phyloP scores from a whole-genome alignment of 768 basidiomycete genomes.

The Russula abietina region DNA sequence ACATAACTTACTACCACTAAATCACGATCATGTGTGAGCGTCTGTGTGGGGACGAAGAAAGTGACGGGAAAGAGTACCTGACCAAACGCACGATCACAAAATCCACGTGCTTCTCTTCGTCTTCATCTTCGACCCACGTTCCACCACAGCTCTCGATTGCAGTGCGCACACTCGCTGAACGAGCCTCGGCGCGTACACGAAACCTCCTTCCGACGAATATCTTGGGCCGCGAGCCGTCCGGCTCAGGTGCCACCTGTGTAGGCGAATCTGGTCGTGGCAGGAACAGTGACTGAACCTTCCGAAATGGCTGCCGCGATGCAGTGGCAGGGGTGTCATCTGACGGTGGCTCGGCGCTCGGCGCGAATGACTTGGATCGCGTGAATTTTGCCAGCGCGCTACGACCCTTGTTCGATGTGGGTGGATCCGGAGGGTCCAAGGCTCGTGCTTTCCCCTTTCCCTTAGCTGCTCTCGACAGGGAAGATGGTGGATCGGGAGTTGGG shows the following conservation, averaged over 20 bases:
- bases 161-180: slow-evolving; percentile 45
- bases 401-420: slow-evolving; percentile 5
- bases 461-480: neutral
- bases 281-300: slow-evolving; percentile 33
- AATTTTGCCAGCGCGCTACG: slow-evolving; percentile 51
- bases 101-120: slow-evolving; percentile 46
- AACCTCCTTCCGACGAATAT: slow-evolving; percentile 56
- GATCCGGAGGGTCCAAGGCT: slow-evolving; percentile 2
- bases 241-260: slow-evolving; percentile 22
- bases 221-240: slow-evolving; percentile 15
- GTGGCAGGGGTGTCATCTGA: slow-evolving; percentile 19
- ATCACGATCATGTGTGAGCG: neutral
- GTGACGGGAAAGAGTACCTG: slow-evolving; percentile 43
- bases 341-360: slow-evolving; percentile 31
- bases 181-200: slow-evolving; percentile 62
- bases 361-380: slow-evolving; percentile 61
- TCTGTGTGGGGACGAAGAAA: neutral
- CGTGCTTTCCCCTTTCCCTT: slow-evolving; percentile 11
- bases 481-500: slow-evolving; percentile 10
- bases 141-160: slow-evolving; percentile 63
- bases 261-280: slow-evolving; percentile 10
- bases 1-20: slow-evolving; percentile 66
- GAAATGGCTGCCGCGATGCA: slow-evolving; percentile 40
- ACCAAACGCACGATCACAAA: slow-evolving; percentile 68
- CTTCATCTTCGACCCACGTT: slow-evolving; percentile 34